Evolutionary conservation across 441 rosid species (phyloP).

Genomic region (Isatis lusitanica): DNA sequence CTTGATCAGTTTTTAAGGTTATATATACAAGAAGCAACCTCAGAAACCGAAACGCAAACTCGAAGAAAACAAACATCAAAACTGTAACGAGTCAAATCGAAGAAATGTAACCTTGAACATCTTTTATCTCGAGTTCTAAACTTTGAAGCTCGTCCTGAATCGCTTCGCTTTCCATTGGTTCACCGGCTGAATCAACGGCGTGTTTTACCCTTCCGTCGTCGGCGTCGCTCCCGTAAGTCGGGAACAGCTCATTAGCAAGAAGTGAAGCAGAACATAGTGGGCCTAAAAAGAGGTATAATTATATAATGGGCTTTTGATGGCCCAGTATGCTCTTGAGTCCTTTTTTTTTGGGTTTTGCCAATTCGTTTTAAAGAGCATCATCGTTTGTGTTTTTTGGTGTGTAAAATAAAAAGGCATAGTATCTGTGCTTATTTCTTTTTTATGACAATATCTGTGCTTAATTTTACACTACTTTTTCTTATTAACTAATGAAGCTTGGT

Average conservation of each 20-base stretch:
- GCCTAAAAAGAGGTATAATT: background rate
- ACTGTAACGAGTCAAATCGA: background rate
- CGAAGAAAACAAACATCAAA: background rate
- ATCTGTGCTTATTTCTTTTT: background rate
- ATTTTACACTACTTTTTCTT: no score
- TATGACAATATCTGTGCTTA: no score
- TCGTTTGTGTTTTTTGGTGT: no score
- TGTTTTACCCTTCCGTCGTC: slow-evolving; percentile 11
- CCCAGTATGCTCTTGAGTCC: background rate
- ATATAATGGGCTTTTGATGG: slow-evolving; percentile 7
- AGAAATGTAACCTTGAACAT: slow-evolving; percentile 53
- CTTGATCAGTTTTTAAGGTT: no score
- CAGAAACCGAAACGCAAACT: slow-evolving; percentile 11
- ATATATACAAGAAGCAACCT: background rate
- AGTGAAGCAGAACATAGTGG: slow-evolving; percentile 11
- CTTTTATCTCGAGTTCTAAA: slow-evolving; percentile 54
- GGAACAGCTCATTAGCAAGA: background rate
- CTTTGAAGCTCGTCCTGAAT: slow-evolving; percentile 53
- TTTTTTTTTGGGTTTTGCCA: background rate
- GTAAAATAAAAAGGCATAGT: background rate
- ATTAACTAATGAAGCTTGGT: background rate
- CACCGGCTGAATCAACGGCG: slow-evolving; percentile 21
- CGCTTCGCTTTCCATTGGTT: slow-evolving; percentile 47
- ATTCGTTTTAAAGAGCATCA: background rate
- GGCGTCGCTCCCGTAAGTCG: slow-evolving; percentile 3